Conservation (phyloP, 257 asterid species). For the Coffea canephora region DNA sequence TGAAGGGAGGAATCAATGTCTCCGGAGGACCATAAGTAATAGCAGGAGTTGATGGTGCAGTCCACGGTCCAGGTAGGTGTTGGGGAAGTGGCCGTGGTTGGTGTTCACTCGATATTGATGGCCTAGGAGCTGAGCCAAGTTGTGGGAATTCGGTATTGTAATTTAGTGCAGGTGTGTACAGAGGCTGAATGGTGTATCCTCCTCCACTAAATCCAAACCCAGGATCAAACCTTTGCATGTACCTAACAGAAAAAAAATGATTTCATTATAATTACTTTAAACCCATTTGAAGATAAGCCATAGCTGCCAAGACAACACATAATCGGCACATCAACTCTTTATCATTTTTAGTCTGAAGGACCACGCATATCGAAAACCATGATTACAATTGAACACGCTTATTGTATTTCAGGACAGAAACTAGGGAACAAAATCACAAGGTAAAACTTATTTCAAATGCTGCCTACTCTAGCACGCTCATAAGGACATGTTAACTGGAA, state of each 20-base stretch:
- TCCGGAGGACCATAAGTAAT: constrained; percentile 81
- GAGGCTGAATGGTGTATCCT: constrained; percentile 81
- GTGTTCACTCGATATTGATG: constrained; percentile 69
- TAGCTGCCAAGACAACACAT: background rate
- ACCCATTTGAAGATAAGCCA: background rate
- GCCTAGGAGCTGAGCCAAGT: constrained; percentile 70
- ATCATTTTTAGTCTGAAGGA: background rate
- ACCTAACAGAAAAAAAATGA: constrained; percentile 42
- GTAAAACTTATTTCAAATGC: background rate
- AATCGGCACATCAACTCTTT: background rate
- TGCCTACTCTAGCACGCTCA: background rate
- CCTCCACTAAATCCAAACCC: constrained; percentile 91
- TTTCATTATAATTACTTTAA: background rate
- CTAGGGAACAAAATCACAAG: background rate
- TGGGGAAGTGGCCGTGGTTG: constrained; percentile 75
- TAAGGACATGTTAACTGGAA: background rate
- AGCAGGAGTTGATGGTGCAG: constrained; percentile 54
- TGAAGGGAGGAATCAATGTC: constrained; percentile 66
- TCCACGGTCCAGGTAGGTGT: constrained; percentile 76
- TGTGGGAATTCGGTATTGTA: constrained; percentile 96
- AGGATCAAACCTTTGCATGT: constrained; percentile 97
- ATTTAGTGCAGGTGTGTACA: constrained; percentile 91
- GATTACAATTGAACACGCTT: background rate
- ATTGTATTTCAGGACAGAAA: background rate
- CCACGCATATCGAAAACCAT: background rate